phyloP scores from a whole-genome alignment of 768 basidiomycete species.

The Mycena capillaripes region DNA sequence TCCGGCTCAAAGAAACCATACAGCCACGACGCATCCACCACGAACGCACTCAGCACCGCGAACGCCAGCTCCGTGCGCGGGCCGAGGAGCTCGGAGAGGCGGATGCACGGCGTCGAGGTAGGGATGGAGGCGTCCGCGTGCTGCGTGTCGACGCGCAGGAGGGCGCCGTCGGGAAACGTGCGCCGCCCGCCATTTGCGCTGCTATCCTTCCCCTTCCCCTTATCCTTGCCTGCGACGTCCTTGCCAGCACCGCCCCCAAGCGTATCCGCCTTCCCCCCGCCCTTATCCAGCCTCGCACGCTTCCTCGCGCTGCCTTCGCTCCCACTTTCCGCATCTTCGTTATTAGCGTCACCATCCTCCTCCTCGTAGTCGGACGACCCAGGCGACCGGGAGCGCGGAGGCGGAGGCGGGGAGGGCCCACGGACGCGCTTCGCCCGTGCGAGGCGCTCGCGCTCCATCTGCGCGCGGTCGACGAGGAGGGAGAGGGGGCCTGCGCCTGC shows the following conservation, averaged over 20 bases:
- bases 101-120: conserved; percentile 54
- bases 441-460: conserved; percentile 68
- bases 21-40: conserved; percentile 67
- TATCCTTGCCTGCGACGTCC: not conserved
- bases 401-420: conserved; percentile 43
- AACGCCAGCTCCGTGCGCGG: conserved; percentile 66
- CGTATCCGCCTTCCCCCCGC: not conserved
- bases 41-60: conserved; percentile 68
- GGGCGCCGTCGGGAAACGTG: conserved; percentile 22
- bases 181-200: not conserved
- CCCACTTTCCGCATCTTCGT: not conserved
- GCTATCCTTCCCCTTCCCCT: not conserved
- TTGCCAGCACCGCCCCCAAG: not conserved
- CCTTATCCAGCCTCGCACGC: conserved; percentile 14
- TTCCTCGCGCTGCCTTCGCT: conserved; percentile 36
- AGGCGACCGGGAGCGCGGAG: conserved; percentile 23
- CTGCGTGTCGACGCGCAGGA: conserved; percentile 31
- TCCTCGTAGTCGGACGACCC: conserved; percentile 30
- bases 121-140: not conserved
- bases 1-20: conserved; percentile 62
- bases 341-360: conserved; percentile 25
- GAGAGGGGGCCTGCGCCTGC: conserved; percentile 26
- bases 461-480: conserved; percentile 65
- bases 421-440: conserved; percentile 64
- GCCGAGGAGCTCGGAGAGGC: conserved; percentile 67